Evolutionary conservation across 768 basidiomycete genomes (phyloP), one percentile per base, ranked within the genome.

Genomic region (Mycena venus): DNA sequence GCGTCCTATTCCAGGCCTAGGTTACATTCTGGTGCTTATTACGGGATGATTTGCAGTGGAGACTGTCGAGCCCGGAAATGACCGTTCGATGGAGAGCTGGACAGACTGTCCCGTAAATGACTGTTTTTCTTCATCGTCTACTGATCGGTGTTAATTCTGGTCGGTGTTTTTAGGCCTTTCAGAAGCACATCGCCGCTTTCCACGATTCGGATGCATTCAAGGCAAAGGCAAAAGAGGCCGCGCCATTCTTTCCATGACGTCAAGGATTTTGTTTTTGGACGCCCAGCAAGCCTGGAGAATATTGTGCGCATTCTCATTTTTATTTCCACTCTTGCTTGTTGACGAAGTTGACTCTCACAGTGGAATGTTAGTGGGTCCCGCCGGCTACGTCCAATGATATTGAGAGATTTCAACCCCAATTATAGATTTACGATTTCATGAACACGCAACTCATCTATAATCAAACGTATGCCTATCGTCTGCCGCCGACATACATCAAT

Each of bases 81-180:
- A 95, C 81, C 91, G 94, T 78, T 94, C 94, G 27, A 86, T 96
- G 73, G 95, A 97, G 84, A 92, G 92, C 76, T 96, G 94, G 94
- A 91, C 90, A 9, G 82, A 86, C 74, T 92, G 91, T 79, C 88
- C 89, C 1, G 90, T 91, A 81, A 29, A 85, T 79, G 15, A 44
- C 8, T 44, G 23, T 14, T 49, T 44, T 11, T 42, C 42, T 23
- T 42, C 31, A 0, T 6, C 9, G 15, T 49, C 4, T 1, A 32
- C 12, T 21, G 17, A 6, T 44, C 14, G 61, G 12, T 29, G 29
- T 32, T 51, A 14, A 58, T 32, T 21, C 17, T 44, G 9, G 12
- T 42, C 3, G 21, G 7, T 21, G 5, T 8, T 15, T 9, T 14
- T 70, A 90, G 88, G 84, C 83, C 34, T 91, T 90, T 76, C 76